Evolutionary conservation across 306 rosid species (phyloP).

Genomic region (Senna tora): DNA sequence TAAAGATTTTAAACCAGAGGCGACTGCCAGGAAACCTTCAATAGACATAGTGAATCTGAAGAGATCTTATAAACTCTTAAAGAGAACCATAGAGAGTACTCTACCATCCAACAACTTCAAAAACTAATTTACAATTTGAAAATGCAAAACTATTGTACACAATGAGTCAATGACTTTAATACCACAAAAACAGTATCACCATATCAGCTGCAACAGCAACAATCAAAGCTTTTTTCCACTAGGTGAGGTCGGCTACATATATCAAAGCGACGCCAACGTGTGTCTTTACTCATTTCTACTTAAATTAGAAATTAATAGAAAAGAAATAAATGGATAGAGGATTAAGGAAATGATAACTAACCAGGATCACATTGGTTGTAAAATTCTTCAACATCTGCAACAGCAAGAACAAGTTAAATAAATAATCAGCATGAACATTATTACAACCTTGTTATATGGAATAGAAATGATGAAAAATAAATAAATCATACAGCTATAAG

Average conservation of each 20-base stretch:
- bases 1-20: slow-evolving; percentile 15
- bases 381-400: slow-evolving; percentile 82
- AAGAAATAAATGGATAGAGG: background rate
- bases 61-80: background rate
- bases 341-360: slow-evolving; percentile 31
- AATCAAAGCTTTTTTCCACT: no score
- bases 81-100: background rate
- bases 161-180: background rate
- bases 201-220: no score
- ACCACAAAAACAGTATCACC: background rate
- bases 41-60: slow-evolving; percentile 33
- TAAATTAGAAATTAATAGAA: background rate
- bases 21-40: background rate
- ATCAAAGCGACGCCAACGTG: no score
- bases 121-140: background rate
- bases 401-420: slow-evolving; percentile 9
- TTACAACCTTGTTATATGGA: background rate
- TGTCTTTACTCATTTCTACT: no score
- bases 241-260: no score
- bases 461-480: background rate
- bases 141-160: background rate
- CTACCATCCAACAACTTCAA: background rate
- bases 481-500: background rate
- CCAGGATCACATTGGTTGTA: slow-evolving; percentile 87
- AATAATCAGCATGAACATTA: slow-evolving; percentile 9